phyloP scores from a whole-genome alignment of 805 yeast species.

The Crinitomyces ghanaensis region DNA sequence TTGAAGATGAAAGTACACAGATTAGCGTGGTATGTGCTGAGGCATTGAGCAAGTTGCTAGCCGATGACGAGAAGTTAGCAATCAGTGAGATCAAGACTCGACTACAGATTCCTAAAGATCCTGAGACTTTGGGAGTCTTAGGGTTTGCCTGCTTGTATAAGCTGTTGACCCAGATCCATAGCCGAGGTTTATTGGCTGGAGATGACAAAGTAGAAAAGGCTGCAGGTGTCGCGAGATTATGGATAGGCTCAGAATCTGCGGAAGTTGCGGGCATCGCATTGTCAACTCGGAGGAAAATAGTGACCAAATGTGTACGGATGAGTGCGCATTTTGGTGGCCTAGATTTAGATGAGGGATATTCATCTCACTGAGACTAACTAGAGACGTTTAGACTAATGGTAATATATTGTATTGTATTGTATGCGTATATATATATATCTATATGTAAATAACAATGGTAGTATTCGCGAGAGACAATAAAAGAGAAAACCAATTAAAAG shows the following conservation, averaged over 20 bases:
- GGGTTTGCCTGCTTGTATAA: conserved; percentile 23
- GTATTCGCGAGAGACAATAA: not conserved
- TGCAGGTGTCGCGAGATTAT: conserved; percentile 21
- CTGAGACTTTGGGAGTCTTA: too few relatives aligned
- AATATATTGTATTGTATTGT: not conserved
- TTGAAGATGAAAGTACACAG: too few relatives aligned
- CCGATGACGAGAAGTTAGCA: too few relatives aligned
- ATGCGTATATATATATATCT: not conserved
- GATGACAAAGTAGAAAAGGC: conserved; percentile 15
- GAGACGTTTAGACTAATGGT: conserved; percentile 1
- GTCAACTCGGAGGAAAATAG: conserved; percentile 21
- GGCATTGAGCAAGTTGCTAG: too few relatives aligned
- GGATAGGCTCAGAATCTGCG: conserved; percentile 27
- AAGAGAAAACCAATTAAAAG: too few relatives aligned
- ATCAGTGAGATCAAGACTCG: too few relatives aligned
- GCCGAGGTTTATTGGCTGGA: conserved; percentile 9
- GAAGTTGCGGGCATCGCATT: conserved; percentile 20
- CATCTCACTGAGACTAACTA: not conserved
- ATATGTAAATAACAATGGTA: not conserved
- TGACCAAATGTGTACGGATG: conserved; percentile 22
- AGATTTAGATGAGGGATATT: conserved; percentile 21
- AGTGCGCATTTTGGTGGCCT: conserved; percentile 24
- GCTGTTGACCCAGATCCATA: conserved; percentile 13
- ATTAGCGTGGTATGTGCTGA: too few relatives aligned
- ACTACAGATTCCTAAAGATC: too few relatives aligned